Base-by-base conservation (phyloP, 768 basidiomycete species). In the Trametes gibbosa region DNA sequence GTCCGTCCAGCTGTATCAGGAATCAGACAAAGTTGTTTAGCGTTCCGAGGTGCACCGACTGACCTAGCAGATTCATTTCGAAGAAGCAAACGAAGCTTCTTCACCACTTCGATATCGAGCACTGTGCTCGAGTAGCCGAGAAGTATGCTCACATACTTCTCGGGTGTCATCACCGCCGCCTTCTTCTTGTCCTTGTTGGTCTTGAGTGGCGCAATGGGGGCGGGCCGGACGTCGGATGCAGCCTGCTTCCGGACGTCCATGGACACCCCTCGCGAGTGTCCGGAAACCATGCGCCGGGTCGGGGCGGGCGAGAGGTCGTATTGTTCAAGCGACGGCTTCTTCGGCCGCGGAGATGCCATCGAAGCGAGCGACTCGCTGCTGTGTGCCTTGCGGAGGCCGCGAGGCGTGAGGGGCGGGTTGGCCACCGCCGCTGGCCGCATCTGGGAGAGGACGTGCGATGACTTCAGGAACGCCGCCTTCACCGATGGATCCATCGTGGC, bases 31-130 rank as follows among this genome's bases (percentile, higher is more conserved):
- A 13, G 12, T 48, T 17, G 8, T 16, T 1, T 23, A 47, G 34
- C 24, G 21, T 53, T 35, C 41, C 0, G 9, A 35, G 0, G 2
- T 24, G 9, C 41, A 24, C 32, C 47, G 3, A 67, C 76, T 60
- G 72, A 94, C 91, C 79, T 83, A 1, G 95, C 93, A n/a, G 87
- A 81, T 73, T 98, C 97, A 65, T 97, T 97, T 56, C 97, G 77
- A 23, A 99, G 77, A 64, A 97, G 71, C 59, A 98, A 75, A 58
- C 94, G 77, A 57, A 99, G 71, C 72, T 94, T 95, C 75, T 97
- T 97, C 43, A 95, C 79, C 34, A 84, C 79, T 62, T 90, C 93
- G 0, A 96, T 76, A n/a, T 95, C 92, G 40, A 98, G 78, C n/a
- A 81, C 74, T 4, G 82, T 83, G 62, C 86, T 92, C 13, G 86